These are phyloP conservation scores for Peziza echinospora DNA, from an alignment of 495 filamentous ascomycete species.

Conservation along the genomic window DNA sequence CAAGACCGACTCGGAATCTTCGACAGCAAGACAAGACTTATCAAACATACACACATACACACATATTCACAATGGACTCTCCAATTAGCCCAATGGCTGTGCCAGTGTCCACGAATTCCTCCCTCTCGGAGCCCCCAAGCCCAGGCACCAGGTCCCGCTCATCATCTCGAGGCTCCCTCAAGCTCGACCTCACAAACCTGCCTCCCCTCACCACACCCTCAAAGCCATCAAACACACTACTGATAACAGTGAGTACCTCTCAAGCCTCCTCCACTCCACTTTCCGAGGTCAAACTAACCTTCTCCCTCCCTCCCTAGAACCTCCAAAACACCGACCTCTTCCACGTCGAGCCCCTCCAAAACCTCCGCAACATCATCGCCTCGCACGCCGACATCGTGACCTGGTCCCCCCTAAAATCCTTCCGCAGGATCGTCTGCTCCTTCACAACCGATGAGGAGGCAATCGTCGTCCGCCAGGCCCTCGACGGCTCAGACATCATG, in stretches of 20 bases:
- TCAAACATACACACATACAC: background rate
- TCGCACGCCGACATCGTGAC: conserved; percentile 50
- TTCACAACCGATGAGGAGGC: conserved; percentile 57
- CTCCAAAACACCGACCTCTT: conserved; percentile 61
- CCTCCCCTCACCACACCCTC: conserved; percentile 60
- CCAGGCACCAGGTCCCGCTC: conserved; percentile 11
- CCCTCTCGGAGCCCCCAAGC: conserved; percentile 2
- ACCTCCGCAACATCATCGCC: conserved; percentile 51
- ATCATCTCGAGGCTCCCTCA: conserved; percentile 16
- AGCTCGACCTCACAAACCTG: conserved; percentile 55
- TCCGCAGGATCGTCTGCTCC: conserved; percentile 78
- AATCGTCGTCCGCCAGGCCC: conserved; percentile 40
- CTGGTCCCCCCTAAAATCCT: conserved; percentile 79
- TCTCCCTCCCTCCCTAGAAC: no score
- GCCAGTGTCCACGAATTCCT: background rate
- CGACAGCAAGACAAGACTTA: no score
- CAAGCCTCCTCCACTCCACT: conserved; percentile 1
- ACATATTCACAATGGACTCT: background rate
- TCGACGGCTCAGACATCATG: conserved; percentile 36
- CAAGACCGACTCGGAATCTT: no score
- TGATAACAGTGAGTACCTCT: conserved; percentile 41
- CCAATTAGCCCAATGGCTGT: background rate
- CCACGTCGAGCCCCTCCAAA: conserved; percentile 47
- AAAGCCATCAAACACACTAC: conserved; percentile 75
- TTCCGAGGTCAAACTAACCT: no score